Evolutionary conservation across 1,284 basidiomycete species (phyloP).

Genomic region (Ganoderma multipileum): DNA sequence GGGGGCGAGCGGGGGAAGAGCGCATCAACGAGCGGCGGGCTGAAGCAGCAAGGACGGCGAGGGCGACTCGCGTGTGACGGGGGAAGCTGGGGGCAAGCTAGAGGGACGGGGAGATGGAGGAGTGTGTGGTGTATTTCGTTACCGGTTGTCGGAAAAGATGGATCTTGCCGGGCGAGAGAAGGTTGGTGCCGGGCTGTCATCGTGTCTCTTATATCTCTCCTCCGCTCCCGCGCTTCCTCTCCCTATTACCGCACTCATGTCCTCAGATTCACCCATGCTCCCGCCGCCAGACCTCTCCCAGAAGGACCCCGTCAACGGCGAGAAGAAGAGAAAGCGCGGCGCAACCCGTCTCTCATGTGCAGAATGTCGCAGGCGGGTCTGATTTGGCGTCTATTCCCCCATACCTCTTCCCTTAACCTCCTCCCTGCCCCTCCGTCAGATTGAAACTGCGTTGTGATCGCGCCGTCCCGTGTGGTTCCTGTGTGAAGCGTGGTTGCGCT

Average conservation of each 20-base stretch:
- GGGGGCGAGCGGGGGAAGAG: too few relatives aligned
- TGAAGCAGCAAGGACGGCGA: background rate
- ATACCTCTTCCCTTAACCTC: conserved; percentile 3
- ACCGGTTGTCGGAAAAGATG: conserved; percentile 12
- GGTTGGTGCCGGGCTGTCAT: conserved; percentile 7
- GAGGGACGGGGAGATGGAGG: background rate
- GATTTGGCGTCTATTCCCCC: conserved; percentile 15
- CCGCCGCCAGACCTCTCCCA: conserved; percentile 40
- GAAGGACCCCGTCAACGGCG: conserved; percentile 42
- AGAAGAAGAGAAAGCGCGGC: conserved; percentile 77
- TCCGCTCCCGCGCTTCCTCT: conserved; percentile 16
- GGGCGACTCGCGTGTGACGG: background rate
- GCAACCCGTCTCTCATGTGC: conserved; percentile 79
- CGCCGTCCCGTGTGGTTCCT: conserved; percentile 68
- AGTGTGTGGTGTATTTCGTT: conserved; percentile 14
- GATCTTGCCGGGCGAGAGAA: conserved; percentile 11
- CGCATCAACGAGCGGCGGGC: too few relatives aligned
- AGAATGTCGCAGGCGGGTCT: conserved; percentile 70
- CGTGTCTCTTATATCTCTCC: conserved; percentile 9
- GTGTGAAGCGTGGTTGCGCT: conserved; percentile 73
- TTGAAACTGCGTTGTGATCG: conserved; percentile 81
- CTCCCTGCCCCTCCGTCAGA: conserved; percentile 43
- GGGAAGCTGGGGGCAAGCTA: background rate
- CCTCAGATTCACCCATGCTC: conserved; percentile 36
- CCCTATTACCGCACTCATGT: conserved; percentile 29